Base-by-base conservation (phyloP, 2,329 filamentous ascomycete species). In the Trichoderma asperellum region DNA sequence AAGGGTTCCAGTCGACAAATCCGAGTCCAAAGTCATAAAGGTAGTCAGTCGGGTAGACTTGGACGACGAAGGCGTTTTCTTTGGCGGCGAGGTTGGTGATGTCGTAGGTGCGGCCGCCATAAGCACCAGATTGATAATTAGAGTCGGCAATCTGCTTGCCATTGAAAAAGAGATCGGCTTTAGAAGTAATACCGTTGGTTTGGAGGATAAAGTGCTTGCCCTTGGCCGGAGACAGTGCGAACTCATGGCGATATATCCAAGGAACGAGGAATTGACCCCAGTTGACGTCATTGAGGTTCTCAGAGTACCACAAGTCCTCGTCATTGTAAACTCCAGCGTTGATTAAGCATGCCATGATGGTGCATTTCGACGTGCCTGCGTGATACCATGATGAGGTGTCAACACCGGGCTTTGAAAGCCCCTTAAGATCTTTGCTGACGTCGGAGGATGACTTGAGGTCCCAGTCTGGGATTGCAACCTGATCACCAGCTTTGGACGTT, bases 121-220 rank as follows among this genome's bases (percentile, higher is more conserved):
- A 90, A 0, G 87, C 81, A 2, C 88, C 88, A 10, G 81, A 81
- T 72, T 90, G 88, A 7, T 78, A 72, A 0, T 79, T 72, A 5
- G 81, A 84, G 34, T 81, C 81, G 2, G 82, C 86, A 18, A 90
- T 76, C 68, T 83, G 77, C 35, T 79, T 76, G 14, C 87, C 87
- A 69, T 90, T 90, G 60, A 90, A 70, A 69, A 82, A 89, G 6
- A 91, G 83, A 71, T 90, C 88, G 1, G 86, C 88, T 37, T 83
- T 83, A 0, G 88, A 88, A 0, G 83, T 85, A 71, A 90, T 87
- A 5, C 88, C 88, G 70, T 90, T 81, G 0, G 87, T 89, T 40
- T 84, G 78, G 2, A 90, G 78, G 34, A 86, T 81, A 71, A 83
- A 86, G 72, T 88, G 83, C 40, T 81, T 76, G 1, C 73, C 73